These are phyloP conservation scores for Penicillium sumatraense DNA, from an alignment of 2,329 filamentous ascomycete genomes.

Conservation along the genomic window DNA sequence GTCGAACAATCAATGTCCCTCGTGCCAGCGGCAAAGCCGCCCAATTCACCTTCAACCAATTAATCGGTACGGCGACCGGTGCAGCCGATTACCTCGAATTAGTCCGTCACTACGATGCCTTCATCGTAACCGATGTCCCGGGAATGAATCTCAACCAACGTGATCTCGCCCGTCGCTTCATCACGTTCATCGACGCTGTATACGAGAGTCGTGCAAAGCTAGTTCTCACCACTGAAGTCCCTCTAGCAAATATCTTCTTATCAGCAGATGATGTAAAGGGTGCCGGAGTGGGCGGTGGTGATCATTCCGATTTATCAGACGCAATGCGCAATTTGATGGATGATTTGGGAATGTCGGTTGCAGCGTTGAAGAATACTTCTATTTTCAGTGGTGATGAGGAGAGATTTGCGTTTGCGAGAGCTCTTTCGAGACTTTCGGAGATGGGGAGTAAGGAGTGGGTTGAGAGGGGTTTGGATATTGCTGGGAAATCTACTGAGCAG, in stretches of 20 bases:
- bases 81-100: slow-evolving; percentile 96
- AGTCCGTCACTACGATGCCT: slow-evolving; percentile 85
- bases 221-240: slow-evolving; percentile 86
- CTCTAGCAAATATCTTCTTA: slow-evolving; percentile 83
- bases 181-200: slow-evolving; percentile 95
- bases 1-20: slow-evolving; percentile 84
- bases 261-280: slow-evolving; percentile 71
- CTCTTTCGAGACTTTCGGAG: slow-evolving; percentile 80
- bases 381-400: slow-evolving; percentile 96
- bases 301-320: slow-evolving; percentile 63
- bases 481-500: slow-evolving; percentile 48
- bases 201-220: slow-evolving; percentile 90
- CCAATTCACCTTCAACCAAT: slow-evolving; percentile 88
- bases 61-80: slow-evolving; percentile 85
- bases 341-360: slow-evolving; percentile 82
- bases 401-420: slow-evolving; percentile 91
- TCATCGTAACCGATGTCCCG: slow-evolving; percentile 88
- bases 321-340: slow-evolving; percentile 83
- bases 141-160: slow-evolving; percentile 86
- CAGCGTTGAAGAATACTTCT: slow-evolving; percentile 79
- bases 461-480: slow-evolving; percentile 68
- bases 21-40: slow-evolving; percentile 85
- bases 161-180: slow-evolving; percentile 89
- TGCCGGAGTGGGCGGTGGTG: slow-evolving; percentile 52
- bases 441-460: slow-evolving; percentile 98